These are phyloP conservation scores for Apiospora sp. DNA, from an alignment of 2,329 filamentous ascomycete species.

Conservation along the genomic window DNA sequence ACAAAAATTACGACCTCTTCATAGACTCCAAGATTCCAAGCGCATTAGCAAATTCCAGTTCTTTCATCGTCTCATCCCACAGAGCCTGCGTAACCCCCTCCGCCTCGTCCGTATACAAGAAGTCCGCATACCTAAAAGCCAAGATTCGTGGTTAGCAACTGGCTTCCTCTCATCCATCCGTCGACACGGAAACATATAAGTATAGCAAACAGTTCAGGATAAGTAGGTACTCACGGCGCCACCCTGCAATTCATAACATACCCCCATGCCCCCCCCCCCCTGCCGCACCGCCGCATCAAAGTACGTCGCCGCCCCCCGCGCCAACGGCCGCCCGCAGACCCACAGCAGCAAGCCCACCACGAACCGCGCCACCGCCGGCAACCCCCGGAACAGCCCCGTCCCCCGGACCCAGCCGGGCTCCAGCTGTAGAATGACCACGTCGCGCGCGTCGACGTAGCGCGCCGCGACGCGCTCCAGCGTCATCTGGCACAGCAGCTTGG, in stretches of 20 bases:
- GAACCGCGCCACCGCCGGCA: neutral
- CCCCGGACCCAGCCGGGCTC: conserved; percentile 34
- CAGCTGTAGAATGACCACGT: conserved; percentile 35
- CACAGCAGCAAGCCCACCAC: neutral
- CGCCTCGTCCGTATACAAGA: conserved; percentile 36
- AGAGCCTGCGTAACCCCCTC: conserved; percentile 32
- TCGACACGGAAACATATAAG: too few relatives aligned
- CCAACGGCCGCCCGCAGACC: conserved; percentile 9
- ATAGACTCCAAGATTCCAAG: neutral
- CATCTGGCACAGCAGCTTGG: conserved; percentile 17
- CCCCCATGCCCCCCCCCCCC: conserved; percentile 16
- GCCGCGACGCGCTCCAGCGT: conserved; percentile 23
- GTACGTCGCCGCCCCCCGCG: conserved; percentile 20
- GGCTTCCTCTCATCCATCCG: too few relatives aligned
- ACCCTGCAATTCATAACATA: conserved; percentile 23
- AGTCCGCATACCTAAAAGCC: conserved; percentile 32
- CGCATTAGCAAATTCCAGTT: conserved; percentile 35
- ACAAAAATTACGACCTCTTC: neutral
- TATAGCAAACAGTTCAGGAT: too few relatives aligned
- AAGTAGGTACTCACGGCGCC: conserved; percentile 19
- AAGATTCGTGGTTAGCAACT: too few relatives aligned
- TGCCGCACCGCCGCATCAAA: conserved; percentile 23
- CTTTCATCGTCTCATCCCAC: conserved; percentile 41
- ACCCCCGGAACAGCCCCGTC: conserved; percentile 30
- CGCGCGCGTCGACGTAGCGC: conserved; percentile 28